A percentile compares a stretch with the other conserved stretches of the same genome.
phyloP scores from a whole-genome alignment of 2,329 filamentous ascomycete species.

The Zalaria sp. region DNA sequence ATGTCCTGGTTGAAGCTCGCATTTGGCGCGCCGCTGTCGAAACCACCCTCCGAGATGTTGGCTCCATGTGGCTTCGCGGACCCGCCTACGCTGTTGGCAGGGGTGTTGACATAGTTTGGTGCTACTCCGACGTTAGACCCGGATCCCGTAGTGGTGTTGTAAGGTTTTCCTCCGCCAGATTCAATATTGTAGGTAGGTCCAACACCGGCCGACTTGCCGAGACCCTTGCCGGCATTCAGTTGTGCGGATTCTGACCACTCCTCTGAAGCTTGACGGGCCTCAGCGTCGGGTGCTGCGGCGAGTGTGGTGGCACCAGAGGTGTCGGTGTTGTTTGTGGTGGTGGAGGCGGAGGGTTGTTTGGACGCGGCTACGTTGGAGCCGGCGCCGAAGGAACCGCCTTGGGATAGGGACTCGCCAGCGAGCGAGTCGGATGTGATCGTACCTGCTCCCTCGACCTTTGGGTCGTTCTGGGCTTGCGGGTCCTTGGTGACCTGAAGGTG shows the following conservation, averaged over 20 bases:
- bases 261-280: slow-evolving; percentile 28
- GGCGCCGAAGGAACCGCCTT: slow-evolving; percentile 45
- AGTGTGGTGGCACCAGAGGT: slow-evolving; percentile 38
- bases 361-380: slow-evolving; percentile 41
- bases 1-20: slow-evolving; percentile 39
- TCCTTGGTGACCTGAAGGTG: slow-evolving; percentile 31
- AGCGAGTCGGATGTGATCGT: slow-evolving; percentile 54
- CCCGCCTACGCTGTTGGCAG: slow-evolving; percentile 7
- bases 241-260: slow-evolving; percentile 25
- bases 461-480: slow-evolving; percentile 32
- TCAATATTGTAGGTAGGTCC: slow-evolving; percentile 20
- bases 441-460: slow-evolving; percentile 49
- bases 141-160: neutral
- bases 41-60: slow-evolving; percentile 36
- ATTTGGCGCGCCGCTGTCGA: slow-evolving; percentile 27
- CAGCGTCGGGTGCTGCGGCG: slow-evolving; percentile 31
- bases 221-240: slow-evolving; percentile 24
- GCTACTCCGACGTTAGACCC: neutral
- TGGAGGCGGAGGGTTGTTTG: slow-evolving; percentile 35
- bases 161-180: neutral
- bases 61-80: slow-evolving; percentile 33
- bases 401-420: slow-evolving; percentile 54
- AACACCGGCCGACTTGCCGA: slow-evolving; percentile 20
- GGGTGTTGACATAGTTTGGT: neutral
- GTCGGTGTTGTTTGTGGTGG: slow-evolving; percentile 42